Base-by-base conservation (phyloP, 2,329 filamentous ascomycete genomes). In the Parastagonospora nodorum region DNA sequence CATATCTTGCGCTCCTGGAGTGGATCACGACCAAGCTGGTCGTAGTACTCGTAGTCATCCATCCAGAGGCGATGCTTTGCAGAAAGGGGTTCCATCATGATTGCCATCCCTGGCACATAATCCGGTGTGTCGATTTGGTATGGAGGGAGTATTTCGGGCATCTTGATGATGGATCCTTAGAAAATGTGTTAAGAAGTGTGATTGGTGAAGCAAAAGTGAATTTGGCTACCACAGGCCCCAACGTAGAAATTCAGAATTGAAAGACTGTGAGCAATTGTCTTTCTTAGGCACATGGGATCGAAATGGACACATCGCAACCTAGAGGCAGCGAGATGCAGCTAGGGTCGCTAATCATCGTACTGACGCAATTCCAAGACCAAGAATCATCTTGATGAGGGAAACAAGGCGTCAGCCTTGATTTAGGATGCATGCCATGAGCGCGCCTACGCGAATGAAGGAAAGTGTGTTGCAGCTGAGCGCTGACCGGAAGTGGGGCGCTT, bases 41-140 rank as follows among this genome's bases (percentile, higher is more conserved):
- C 37, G 28, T 51, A 51, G 42, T 51, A 51, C 14, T 48, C 45
- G 45, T 42, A 42, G 31, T 48, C 45, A 4, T 42, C 37, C 8
- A 42, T 29, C 33, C 33, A 46, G 27, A 39, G n/a, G 12, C n/a
- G 9, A 29, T 46, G 35, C 11, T 35, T 35, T 9, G 12, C 29
- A n/a, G 15, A n/a, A 12, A 30, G 15, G 12, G 37, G 24, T 16
- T 24, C n/a, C 16, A 40, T 11, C 2, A 16, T 16, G 12, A 28
- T 28, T 2, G 19, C 16, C 24, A 12, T 40, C 2, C 37, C 37
- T 8, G 37, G 37, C 7, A 28, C 6, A 14, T 40, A 28, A 8
- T 40, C 37, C 3, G 37, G 37, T 12, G 12, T 9, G 16, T 24
- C 6, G 2, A 40, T 27, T 40, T 40, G 8, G 37, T 40, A 28